Conservation (phyloP, 2,329 filamentous ascomycete species). For the Botrytis aclada region DNA sequence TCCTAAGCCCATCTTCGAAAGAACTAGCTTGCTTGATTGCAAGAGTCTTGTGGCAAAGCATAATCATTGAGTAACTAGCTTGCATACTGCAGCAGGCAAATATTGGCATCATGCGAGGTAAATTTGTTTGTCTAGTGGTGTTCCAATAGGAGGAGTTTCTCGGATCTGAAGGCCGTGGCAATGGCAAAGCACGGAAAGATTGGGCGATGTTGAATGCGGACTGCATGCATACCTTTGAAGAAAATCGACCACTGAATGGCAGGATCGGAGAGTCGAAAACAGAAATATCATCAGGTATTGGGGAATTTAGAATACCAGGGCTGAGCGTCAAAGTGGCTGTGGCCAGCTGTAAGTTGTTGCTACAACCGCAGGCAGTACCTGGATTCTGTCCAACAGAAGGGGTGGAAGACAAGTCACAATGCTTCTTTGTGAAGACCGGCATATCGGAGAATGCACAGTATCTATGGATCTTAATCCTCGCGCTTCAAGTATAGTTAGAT, state of each 20-base stretch:
- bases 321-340: not conserved
- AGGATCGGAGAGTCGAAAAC: slow-evolving; percentile 32
- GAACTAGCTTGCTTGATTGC: slow-evolving; percentile 21
- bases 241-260: slow-evolving; percentile 47
- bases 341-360: slow-evolving; percentile 5
- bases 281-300: not conserved
- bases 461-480: slow-evolving; percentile 50
- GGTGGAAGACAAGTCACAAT: slow-evolving; percentile 45
- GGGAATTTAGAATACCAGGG: slow-evolving; percentile 11
- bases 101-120: slow-evolving; percentile 37
- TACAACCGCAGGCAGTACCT: slow-evolving; percentile 12
- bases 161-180: slow-evolving; percentile 36
- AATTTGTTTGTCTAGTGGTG: not conserved
- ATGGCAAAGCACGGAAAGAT: slow-evolving; percentile 47
- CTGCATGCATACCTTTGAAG: slow-evolving; percentile 49
- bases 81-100: slow-evolving; percentile 41
- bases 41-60: slow-evolving; percentile 33
- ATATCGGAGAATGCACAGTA: slow-evolving; percentile 51
- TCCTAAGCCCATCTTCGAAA: not conserved
- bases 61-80: slow-evolving; percentile 38
- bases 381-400: not conserved
- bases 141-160: not conserved
- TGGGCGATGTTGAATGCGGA: slow-evolving; percentile 48
- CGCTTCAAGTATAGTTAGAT: slow-evolving; percentile 36
- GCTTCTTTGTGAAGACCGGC: slow-evolving; percentile 48